phyloP scores from a whole-genome alignment of 2,329 filamentous ascomycete genomes.

The Talaromyces verruculosus region DNA sequence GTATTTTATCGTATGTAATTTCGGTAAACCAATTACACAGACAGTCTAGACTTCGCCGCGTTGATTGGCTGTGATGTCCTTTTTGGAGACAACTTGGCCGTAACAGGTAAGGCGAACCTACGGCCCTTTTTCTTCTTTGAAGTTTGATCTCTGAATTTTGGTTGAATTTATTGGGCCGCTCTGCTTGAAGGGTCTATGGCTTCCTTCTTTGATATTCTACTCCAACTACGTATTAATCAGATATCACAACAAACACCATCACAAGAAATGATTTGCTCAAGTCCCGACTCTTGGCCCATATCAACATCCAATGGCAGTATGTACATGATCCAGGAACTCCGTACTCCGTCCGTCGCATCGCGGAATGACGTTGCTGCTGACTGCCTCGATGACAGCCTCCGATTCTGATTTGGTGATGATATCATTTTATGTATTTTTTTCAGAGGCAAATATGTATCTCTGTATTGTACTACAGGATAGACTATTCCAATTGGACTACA shows the following conservation, averaged over 20 bases:
- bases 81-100: background rate
- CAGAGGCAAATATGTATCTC: background rate
- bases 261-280: background rate
- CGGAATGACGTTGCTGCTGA: conserved; percentile 11
- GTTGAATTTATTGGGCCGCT: conserved; percentile 2
- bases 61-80: conserved; percentile 8
- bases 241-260: background rate
- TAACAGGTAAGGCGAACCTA: background rate
- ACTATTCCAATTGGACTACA: background rate
- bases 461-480: background rate
- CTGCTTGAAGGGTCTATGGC: background rate
- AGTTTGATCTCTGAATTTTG: background rate
- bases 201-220: background rate
- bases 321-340: background rate
- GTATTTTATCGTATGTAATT: background rate
- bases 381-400: conserved; percentile 1
- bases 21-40: background rate
- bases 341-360: conserved; percentile 3
- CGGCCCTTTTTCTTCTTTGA: background rate
- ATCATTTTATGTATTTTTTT: conserved; percentile 5
- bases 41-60: background rate
- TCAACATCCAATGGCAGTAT: background rate
- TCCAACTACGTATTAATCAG: background rate
- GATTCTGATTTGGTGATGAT: conserved; percentile 17
- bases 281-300: background rate